Evolutionary conservation across 495 filamentous ascomycete species (phyloP), one percentile per base, ranked within the genome.

Genomic region (Letharia columbiana): DNA sequence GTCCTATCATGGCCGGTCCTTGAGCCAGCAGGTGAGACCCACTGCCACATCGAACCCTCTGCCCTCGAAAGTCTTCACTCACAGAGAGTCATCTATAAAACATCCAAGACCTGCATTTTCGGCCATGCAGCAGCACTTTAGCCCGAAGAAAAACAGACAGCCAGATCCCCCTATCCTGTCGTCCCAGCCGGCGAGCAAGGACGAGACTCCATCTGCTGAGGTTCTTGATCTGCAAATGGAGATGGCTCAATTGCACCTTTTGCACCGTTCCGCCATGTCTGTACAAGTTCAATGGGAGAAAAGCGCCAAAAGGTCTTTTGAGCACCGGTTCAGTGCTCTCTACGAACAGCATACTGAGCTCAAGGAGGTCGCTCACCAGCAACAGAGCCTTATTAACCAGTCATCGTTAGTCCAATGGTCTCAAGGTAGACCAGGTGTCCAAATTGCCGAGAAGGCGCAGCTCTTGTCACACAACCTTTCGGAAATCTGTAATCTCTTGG

Each of bases 81-180:
- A 59, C 33, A 60, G 63, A 50, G 62, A 63, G 13, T 63, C 62
- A 7, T 61, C 66, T 12, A 66, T 69, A 18, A 69, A 76, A 28
- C 76, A 73, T 40, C 73, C 71, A 20, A 81, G 81, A 49, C 80
- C 85, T 20, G 78, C 81, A 45, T 89, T 90, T 71, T 82, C 81
- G 23, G 88, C 83, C 1, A 81, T 86, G 64, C 89, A 91, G 66
- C 86, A 90, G 70, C 83, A 87, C 66, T 88, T 83, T 72, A 85
- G 84, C 13, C 87, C 87, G 1, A 85, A 81, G 67, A 91, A 91
- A 70, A 72, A 78, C 0, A 79, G 77, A 1, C 89, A 87, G 62
- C 81, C 85, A 4, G 77, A 85, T 23, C 42, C 61, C 4, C 42
- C 49, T 37, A 42, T 49, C 18, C 59, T 60, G 20, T 49, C 67